Evolutionary conservation across 2,329 filamentous ascomycete genomes (phyloP).

Genomic region (Coniochaeta sp.): DNA sequence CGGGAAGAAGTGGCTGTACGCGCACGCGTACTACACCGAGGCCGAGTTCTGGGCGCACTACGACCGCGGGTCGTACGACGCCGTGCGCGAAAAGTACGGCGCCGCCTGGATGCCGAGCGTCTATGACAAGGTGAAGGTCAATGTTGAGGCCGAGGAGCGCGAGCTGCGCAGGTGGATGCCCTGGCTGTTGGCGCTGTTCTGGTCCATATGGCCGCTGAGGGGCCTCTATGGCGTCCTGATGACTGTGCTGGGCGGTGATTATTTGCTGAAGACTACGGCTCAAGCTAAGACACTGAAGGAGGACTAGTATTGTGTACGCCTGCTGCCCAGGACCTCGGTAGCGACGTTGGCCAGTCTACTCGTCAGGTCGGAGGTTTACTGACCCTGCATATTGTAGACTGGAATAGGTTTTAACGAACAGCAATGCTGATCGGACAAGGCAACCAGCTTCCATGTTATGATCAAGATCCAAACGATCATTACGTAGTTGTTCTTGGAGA

Average conservation of each 20-base stretch:
- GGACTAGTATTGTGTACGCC: neutral
- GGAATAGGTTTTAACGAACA: no score
- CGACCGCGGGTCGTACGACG: slow-evolving; percentile 49
- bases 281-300: neutral
- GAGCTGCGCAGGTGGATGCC: slow-evolving; percentile 19
- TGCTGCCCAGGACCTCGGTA: neutral
- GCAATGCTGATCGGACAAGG: no score
- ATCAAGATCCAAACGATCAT: no score
- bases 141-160: slow-evolving; percentile 17
- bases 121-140: slow-evolving; percentile 31
- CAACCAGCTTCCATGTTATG: no score
- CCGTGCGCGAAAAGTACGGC: slow-evolving; percentile 51
- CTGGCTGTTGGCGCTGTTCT: slow-evolving; percentile 24
- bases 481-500: no score
- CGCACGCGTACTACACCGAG: slow-evolving; percentile 71
- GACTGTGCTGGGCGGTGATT: slow-evolving; percentile 36
- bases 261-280: slow-evolving; percentile 28
- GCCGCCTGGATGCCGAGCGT: slow-evolving; percentile 55
- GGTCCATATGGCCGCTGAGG: slow-evolving; percentile 32
- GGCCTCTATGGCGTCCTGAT: slow-evolving; percentile 40
- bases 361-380: no score
- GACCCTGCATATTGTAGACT: no score
- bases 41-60: slow-evolving; percentile 44
- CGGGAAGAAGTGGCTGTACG: slow-evolving; percentile 79
- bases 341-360: no score